Evolutionary conservation across 345 rosid genomes (phyloP).

Genomic region (Carallia brachiata): DNA sequence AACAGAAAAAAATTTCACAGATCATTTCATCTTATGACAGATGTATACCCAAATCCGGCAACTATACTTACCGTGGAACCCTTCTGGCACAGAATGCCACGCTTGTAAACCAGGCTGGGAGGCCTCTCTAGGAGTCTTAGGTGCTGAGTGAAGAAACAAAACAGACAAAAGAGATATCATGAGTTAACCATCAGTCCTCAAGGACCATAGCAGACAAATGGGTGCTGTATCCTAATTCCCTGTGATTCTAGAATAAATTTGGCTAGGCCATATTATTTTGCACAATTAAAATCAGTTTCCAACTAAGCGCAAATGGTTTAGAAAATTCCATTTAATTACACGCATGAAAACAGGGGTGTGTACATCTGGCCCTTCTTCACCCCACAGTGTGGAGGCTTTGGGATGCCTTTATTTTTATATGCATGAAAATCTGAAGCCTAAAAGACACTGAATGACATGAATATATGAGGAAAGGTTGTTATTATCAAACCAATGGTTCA

Average conservation of each 20-base stretch:
- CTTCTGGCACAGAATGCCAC: conserved; percentile 71
- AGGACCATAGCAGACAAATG: neutral
- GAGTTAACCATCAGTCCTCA: neutral
- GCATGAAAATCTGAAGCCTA: too few relatives aligned
- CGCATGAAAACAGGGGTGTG: neutral
- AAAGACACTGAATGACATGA: too few relatives aligned
- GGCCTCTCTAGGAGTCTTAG: conserved; percentile 71
- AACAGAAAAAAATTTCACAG: too few relatives aligned
- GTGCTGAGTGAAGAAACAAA: conserved; percentile 52
- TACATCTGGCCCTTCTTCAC: too few relatives aligned
- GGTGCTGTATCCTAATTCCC: neutral
- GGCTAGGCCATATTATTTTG: neutral
- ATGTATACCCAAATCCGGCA: neutral
- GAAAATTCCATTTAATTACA: neutral
- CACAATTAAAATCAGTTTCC: neutral
- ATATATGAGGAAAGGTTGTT: too few relatives aligned
- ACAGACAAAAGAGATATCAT: conserved; percentile 11
- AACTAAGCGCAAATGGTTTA: neutral
- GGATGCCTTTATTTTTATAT: too few relatives aligned
- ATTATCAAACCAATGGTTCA: too few relatives aligned
- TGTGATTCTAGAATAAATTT: neutral
- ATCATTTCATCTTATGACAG: neutral
- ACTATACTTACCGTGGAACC: conserved; percentile 60
- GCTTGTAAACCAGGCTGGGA: conserved; percentile 69
- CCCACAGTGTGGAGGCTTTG: too few relatives aligned